These are phyloP conservation scores for Citrullus mucosospermus DNA, from an alignment of 306 rosid genomes.

Conservation along the genomic window DNA sequence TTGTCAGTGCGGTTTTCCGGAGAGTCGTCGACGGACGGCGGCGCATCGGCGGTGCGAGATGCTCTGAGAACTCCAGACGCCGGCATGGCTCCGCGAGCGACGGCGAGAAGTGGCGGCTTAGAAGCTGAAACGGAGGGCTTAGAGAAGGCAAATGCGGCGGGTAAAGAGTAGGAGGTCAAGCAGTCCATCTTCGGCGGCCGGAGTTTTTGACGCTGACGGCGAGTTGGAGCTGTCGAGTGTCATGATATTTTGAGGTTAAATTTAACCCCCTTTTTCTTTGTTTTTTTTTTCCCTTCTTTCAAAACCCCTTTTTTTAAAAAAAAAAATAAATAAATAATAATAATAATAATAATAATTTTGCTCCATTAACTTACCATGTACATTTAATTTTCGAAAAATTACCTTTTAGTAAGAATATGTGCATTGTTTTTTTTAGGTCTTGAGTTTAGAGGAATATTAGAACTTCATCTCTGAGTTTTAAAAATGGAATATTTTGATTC, in stretches of 20 bases:
- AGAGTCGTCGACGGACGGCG: background rate
- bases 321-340: too few species aligned
- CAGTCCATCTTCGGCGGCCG: slow-evolving; percentile 1
- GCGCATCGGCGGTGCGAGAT: background rate
- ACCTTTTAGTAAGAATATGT: too few species aligned
- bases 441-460: too few species aligned
- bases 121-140: slow-evolving; percentile 15
- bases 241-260: background rate
- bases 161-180: background rate
- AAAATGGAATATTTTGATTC: too few species aligned
- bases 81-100: slow-evolving; percentile 5
- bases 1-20: slow-evolving; percentile 18
- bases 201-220: background rate
- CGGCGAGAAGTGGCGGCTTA: slow-evolving; percentile 16
- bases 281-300: too few species aligned
- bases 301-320: too few species aligned
- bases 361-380: too few species aligned
- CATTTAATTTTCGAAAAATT: too few species aligned
- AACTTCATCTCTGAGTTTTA: too few species aligned
- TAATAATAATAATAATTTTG: too few species aligned
- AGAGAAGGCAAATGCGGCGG: slow-evolving; percentile 1
- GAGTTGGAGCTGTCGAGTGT: background rate
- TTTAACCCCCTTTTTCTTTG: too few species aligned
- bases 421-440: too few species aligned
- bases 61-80: background rate